Base-by-base conservation (phyloP, 331 rosid species). In the Acacia concinna region DNA sequence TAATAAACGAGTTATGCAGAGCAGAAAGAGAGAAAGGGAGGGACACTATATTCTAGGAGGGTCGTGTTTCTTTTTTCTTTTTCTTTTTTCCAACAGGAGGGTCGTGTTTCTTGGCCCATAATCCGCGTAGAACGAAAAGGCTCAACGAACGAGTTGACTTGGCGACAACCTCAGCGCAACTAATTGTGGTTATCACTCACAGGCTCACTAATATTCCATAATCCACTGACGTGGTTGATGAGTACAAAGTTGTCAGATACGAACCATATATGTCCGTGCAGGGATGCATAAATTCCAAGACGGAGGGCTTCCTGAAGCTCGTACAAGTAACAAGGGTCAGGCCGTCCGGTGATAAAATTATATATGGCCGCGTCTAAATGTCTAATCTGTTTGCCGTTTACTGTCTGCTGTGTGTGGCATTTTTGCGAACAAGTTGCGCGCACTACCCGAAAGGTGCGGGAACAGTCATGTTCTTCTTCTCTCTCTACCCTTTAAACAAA, bases 341-440 rank as follows among this genome's bases (percentile, higher is more conserved):
- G n/a, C n/a, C n/a, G n/a, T n/a, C 32, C 32, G 27, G 59, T 10
- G 47, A 62, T 27, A 14, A 27, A 11, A 12, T n/a, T n/a, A n/a
- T 30, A 28, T 1, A 40, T 34, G 68, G 43, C 13, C 66, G 32
- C 4, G 9, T 49, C 73, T 35, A 30, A 65, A 25, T 2, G 9
- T 49, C 73, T 35, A 30, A 65, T 77, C 21, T 12, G 10, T 67
- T 38, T 12, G 73, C 51, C 69, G 35, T 14, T 68, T 41, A 20
- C 3, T 78, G 80, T 56, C 51, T 66, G 49, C 49, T 49, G 25
- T 37, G 6, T 20, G 57, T 35, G 43, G 59, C 77, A 83, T 66
- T 3, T 67, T 46, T 74, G 23, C 73, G 7, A 78, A 78, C 83
- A 78, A n/a, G 40, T 73, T 66, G 80, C 80, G 74, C 57, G 86